Conservation (phyloP, 768 basidiomycete species). For the Amanita rimosa region DNA sequence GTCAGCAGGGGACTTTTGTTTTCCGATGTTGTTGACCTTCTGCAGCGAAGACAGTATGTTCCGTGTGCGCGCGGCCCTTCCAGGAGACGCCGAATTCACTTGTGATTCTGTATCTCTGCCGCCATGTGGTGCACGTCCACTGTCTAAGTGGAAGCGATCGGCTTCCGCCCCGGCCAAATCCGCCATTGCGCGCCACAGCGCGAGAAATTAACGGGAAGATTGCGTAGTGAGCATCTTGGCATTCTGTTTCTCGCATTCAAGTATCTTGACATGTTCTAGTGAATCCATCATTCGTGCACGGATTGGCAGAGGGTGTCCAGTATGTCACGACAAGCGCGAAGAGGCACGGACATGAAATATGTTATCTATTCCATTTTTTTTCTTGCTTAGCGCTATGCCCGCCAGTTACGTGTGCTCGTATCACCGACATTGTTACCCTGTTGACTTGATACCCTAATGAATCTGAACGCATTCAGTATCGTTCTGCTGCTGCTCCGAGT, state of each 20-base stretch:
- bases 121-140: conserved; percentile 75
- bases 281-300: conserved; percentile 60
- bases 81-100: conserved; percentile 48
- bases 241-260: not conserved
- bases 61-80: conserved; percentile 51
- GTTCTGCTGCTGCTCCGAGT: not conserved
- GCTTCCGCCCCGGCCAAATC: conserved; percentile 52
- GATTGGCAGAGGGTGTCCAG: conserved; percentile 63
- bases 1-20: conserved; percentile 22
- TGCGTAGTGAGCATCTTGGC: conserved; percentile 51
- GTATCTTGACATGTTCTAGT: conserved; percentile 21
- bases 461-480: not conserved
- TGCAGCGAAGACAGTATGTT: conserved; percentile 54
- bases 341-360: conserved; percentile 24
- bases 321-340: conserved; percentile 54
- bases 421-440: not conserved
- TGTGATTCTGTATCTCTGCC: conserved; percentile 74
- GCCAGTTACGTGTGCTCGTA: not conserved
- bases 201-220: conserved; percentile 56
- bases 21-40: not conserved
- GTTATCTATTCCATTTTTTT: conserved; percentile 2
- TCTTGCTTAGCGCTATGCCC: not conserved
- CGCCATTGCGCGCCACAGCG: conserved; percentile 31
- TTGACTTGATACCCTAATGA: conserved; percentile 2
- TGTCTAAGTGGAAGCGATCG: conserved; percentile 62